Percentiles rank a stretch among this genome's conserved stretches.
Evolutionary conservation across 495 filamentous ascomycete species (phyloP).

Genomic region (Trichocladium uniseriatum): DNA sequence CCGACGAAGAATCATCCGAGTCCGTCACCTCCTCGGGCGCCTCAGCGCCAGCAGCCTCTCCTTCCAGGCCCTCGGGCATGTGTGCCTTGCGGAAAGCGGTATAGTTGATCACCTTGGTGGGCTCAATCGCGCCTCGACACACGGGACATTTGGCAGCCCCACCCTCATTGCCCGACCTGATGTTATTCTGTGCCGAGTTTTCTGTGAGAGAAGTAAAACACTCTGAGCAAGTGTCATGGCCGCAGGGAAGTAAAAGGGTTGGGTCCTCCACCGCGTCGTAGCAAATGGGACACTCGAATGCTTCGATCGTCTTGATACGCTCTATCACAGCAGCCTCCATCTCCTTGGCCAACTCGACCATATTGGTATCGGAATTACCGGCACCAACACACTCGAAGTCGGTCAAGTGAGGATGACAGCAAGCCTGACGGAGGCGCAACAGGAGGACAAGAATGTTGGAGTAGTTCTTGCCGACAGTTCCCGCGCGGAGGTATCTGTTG

Average conservation of each 20-base stretch:
- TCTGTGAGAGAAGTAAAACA: constrained; percentile 70
- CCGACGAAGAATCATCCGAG: constrained; percentile 12
- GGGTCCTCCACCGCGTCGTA: constrained; percentile 68
- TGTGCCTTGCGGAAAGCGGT: constrained; percentile 67
- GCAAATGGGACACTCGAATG: constrained; percentile 70
- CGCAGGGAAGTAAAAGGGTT: constrained; percentile 74
- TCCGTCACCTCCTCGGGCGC: constrained; percentile 6
- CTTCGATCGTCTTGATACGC: constrained; percentile 53
- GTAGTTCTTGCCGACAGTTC: constrained; percentile 70
- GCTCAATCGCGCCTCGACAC: constrained; percentile 57
- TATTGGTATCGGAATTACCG: constrained; percentile 41
- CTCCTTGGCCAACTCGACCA: constrained; percentile 55
- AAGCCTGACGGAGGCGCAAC: constrained; percentile 82
- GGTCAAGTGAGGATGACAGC: constrained; percentile 85
- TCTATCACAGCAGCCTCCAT: constrained; percentile 53
- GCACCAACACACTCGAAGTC: constrained; percentile 55
- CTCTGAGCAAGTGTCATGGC: constrained; percentile 70
- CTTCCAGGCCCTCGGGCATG: constrained; percentile 38
- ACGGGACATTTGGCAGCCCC: constrained; percentile 61
- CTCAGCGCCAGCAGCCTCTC: not conserved
- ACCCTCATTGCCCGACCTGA: constrained; percentile 50
- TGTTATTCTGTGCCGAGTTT: constrained; percentile 36
- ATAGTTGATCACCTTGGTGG: constrained; percentile 63
- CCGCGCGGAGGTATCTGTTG: constrained; percentile 66
- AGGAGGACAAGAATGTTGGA: constrained; percentile 77